A percentile compares a stretch with the other conserved stretches of the same genome.
These are phyloP conservation scores for Cichorium intybus DNA, from an alignment of 140 eudicot genomes.

Conservation along the genomic window DNA sequence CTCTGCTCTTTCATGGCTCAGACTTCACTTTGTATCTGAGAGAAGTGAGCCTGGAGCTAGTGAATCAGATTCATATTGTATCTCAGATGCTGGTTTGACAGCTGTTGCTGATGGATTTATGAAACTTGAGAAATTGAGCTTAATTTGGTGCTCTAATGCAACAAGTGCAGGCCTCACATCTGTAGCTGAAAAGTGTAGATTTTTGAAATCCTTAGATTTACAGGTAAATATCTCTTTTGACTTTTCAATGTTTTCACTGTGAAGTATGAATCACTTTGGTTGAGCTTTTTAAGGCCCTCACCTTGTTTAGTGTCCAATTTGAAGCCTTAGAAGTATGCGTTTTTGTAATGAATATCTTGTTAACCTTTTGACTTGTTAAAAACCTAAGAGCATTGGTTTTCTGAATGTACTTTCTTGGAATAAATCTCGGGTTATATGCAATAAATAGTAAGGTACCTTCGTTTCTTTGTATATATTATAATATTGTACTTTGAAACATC, in stretches of 20 bases:
- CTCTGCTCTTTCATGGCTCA: slow-evolving; percentile 37
- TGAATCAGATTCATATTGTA: slow-evolving; percentile 54
- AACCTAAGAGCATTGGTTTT: not conserved
- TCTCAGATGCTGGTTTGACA: slow-evolving; percentile 82
- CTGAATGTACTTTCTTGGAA: not conserved
- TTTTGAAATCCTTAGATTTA: slow-evolving; percentile 66
- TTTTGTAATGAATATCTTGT: not conserved
- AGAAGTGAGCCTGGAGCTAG: slow-evolving; percentile 43
- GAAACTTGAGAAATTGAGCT: slow-evolving; percentile 77
- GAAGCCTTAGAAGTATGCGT: too few species aligned
- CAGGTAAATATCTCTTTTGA: slow-evolving; percentile 50
- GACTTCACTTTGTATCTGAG: slow-evolving; percentile 43
- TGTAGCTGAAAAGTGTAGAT: slow-evolving; percentile 75
- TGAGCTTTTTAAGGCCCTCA: too few species aligned
- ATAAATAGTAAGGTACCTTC: too few species aligned
- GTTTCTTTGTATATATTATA: too few species aligned
- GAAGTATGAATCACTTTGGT: not conserved
- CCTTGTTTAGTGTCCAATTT: not conserved
- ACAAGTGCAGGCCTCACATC: slow-evolving; percentile 75
- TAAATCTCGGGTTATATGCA: not conserved
- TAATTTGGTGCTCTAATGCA: slow-evolving; percentile 92
- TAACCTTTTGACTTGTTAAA: not conserved
- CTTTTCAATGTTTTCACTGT: too few species aligned
- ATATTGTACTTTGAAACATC: too few species aligned
- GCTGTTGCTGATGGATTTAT: slow-evolving; percentile 70